These are phyloP conservation scores for Fusarium miscanthi DNA, from an alignment of 2,329 filamentous ascomycete species.

Conservation along the genomic window DNA sequence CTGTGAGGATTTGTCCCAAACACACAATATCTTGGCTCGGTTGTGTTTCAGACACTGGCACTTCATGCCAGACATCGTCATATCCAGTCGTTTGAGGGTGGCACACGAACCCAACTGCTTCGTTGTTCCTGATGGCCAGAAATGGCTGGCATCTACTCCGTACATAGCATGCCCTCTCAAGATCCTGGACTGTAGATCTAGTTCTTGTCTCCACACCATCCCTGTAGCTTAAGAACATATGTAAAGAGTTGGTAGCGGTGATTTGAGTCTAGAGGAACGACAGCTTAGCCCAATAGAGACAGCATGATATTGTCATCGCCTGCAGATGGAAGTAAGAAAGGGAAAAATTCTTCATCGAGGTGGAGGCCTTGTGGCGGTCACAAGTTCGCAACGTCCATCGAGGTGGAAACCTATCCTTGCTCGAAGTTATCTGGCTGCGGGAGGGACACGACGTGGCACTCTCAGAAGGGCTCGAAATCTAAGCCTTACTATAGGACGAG, in stretches of 20 bases:
- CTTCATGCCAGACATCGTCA: conserved; percentile 4
- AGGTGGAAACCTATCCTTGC: conserved; percentile 42
- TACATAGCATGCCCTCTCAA: conserved; percentile 21
- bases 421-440: conserved; percentile 31
- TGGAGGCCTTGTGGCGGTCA: conserved; percentile 44
- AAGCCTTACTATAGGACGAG: conserved; percentile 35
- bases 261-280: conserved; percentile 24
- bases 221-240: conserved; percentile 23
- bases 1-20: conserved; percentile 6
- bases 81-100: conserved; percentile 4
- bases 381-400: conserved; percentile 34
- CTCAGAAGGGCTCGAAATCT: conserved; percentile 32
- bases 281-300: conserved; percentile 13
- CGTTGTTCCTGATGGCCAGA: conserved; percentile 6
- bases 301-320: conserved; percentile 19
- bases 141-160: conserved; percentile 2
- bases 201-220: conserved; percentile 37
- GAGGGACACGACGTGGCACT: conserved; percentile 42
- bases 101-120: conserved; percentile 6
- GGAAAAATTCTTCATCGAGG: conserved; percentile 42
- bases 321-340: conserved; percentile 24
- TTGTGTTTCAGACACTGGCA: conserved; percentile 9
- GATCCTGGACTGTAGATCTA: conserved; percentile 46
- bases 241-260: conserved; percentile 26
- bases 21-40: conserved; percentile 11